Conservation (phyloP, 2,329 filamentous ascomycete genomes). For the Aspergillus sp. region DNA sequence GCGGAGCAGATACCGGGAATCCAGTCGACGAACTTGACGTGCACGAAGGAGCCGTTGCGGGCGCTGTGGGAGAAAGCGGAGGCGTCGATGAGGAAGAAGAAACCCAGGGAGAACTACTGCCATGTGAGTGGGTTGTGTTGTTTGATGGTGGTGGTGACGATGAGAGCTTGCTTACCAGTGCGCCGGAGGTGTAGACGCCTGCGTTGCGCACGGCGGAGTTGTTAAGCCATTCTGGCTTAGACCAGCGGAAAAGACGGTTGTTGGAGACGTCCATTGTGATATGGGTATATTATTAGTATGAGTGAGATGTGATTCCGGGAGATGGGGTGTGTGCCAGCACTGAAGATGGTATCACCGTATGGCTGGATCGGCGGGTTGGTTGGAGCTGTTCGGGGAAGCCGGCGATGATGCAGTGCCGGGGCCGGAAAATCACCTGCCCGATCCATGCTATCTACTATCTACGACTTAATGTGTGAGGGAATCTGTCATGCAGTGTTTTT, state of each 20-base stretch:
- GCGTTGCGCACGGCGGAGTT: slow-evolving; percentile 63
- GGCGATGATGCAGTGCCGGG: slow-evolving; percentile 24
- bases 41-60: slow-evolving; percentile 62
- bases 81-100: slow-evolving; percentile 70
- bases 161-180: slow-evolving; percentile 56
- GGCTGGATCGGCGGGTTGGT: slow-evolving; percentile 1
- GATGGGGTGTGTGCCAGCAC: slow-evolving; percentile 1
- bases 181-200: slow-evolving; percentile 67
- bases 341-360: background rate
- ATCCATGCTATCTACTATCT: background rate
- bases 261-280: slow-evolving; percentile 46
- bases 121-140: background rate
- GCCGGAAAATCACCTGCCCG: slow-evolving; percentile 23
- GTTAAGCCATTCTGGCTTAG: slow-evolving; percentile 67
- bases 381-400: slow-evolving; percentile 9
- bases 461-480: no score
- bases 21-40: slow-evolving; percentile 72
- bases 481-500: no score
- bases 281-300: background rate
- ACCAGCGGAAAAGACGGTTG: slow-evolving; percentile 66
- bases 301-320: background rate
- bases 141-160: background rate
- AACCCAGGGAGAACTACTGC: slow-evolving; percentile 65
- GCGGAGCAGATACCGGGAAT: slow-evolving; percentile 70
- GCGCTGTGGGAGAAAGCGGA: slow-evolving; percentile 63